Conservation (phyloP, 257 asterid species). For the Penstemon davidsonii region DNA sequence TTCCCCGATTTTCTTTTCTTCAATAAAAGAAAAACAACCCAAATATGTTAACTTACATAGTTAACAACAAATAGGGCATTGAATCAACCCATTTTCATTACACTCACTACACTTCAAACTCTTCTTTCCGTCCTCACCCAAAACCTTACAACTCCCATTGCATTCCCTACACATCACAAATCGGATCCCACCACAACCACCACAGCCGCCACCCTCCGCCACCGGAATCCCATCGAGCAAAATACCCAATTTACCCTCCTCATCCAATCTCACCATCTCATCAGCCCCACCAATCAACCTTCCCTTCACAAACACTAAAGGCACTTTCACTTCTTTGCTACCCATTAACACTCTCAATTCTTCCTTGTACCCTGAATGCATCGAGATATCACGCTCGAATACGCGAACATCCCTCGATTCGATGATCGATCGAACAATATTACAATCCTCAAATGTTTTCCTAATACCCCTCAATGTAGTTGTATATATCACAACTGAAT, state of each 20-base stretch:
- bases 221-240: slow-evolving; percentile 60
- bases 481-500: slow-evolving; percentile 57
- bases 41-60: too few species aligned
- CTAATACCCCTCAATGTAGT: slow-evolving; percentile 86
- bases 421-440: slow-evolving; percentile 53
- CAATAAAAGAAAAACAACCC: too few species aligned
- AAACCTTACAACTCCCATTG: slow-evolving; percentile 72
- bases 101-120: slow-evolving; percentile 55
- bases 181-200: slow-evolving; percentile 69
- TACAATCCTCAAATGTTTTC: slow-evolving; percentile 92
- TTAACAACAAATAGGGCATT: slow-evolving; percentile 44
- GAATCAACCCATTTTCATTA: slow-evolving; percentile 64
- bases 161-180: slow-evolving; percentile 77
- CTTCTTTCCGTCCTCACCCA: slow-evolving; percentile 57
- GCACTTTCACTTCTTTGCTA: slow-evolving; percentile 63
- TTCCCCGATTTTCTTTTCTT: too few species aligned
- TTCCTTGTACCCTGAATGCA: slow-evolving; percentile 81
- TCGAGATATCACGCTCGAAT: slow-evolving; percentile 72
- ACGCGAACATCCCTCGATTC: slow-evolving; percentile 56
- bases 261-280: slow-evolving; percentile 74
- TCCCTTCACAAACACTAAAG: slow-evolving; percentile 79
- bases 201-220: slow-evolving; percentile 46
- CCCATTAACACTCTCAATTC: slow-evolving; percentile 66
- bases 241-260: slow-evolving; percentile 72
- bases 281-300: slow-evolving; percentile 87